Evolutionary conservation across 2,329 filamentous ascomycete species (phyloP).

Genomic region (Arthrobotrys entomopaga): DNA sequence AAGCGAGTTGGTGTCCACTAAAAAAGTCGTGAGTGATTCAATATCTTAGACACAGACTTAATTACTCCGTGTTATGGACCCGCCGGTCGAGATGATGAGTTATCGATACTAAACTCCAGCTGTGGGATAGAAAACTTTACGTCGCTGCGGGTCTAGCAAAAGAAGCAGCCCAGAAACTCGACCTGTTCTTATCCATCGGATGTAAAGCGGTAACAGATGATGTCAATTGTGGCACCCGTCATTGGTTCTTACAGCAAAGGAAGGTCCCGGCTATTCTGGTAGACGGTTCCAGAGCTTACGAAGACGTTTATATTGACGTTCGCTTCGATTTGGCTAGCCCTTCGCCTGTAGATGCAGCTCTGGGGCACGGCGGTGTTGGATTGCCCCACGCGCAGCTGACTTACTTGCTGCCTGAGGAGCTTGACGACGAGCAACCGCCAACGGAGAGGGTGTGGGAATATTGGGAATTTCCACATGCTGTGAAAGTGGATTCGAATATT

Average conservation of each 20-base stretch:
- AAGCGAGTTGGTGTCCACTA: conserved; percentile 1
- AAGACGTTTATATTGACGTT: conserved; percentile 4
- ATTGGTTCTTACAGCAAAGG: conserved; percentile 1
- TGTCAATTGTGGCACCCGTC: conserved; percentile 1
- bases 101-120: not conserved
- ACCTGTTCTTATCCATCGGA: not conserved
- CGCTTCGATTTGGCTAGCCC: not conserved
- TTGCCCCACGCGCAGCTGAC: conserved; percentile 2
- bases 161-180: conserved; percentile 1
- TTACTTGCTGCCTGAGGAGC: not conserved
- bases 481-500: conserved; percentile 1
- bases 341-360: not conserved
- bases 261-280: not conserved
- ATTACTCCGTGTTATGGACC: not conserved
- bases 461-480: not conserved
- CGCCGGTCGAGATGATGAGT: not conserved
- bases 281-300: not conserved
- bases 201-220: not conserved
- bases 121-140: not conserved
- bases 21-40: not conserved
- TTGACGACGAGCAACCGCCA: not conserved
- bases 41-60: not conserved
- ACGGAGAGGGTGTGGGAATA: not conserved
- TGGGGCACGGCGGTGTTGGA: not conserved
- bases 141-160: not conserved